phyloP scores from a whole-genome alignment of 2,329 filamentous ascomycete species.

The Coccinonectria pachysandricola region DNA sequence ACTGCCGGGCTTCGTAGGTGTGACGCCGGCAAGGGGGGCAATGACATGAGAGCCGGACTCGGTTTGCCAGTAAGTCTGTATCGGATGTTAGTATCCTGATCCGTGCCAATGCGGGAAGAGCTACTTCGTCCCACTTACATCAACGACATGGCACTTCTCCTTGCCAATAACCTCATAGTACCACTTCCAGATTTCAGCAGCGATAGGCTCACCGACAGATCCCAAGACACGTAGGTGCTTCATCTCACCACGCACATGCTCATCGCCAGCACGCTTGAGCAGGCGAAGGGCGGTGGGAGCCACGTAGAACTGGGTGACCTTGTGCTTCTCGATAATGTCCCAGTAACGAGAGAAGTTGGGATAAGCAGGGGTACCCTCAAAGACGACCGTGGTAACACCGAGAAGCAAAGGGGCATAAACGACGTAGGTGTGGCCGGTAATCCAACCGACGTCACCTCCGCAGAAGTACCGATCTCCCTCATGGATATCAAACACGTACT shows the following conservation, averaged over 20 bases:
- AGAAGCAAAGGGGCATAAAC: constrained; percentile 92
- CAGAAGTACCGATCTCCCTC: constrained; percentile 92
- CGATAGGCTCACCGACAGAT: constrained; percentile 94
- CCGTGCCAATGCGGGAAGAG: too few species aligned
- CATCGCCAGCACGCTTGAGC: constrained; percentile 88
- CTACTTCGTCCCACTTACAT: constrained; percentile 76
- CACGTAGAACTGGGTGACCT: constrained; percentile 96
- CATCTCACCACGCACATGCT: constrained; percentile 86
- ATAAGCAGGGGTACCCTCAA: constrained; percentile 95
- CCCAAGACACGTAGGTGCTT: constrained; percentile 81
- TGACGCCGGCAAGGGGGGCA: constrained; percentile 82
- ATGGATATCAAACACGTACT: constrained; percentile 98
- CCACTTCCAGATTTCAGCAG: constrained; percentile 99
- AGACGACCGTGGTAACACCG: constrained; percentile 89
- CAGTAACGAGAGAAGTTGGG: constrained; percentile 98
- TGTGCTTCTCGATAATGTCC: constrained; percentile 94
- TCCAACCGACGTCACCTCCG: constrained; percentile 97
- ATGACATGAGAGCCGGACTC: constrained; percentile 97
- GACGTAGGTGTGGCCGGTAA: constrained; percentile 96
- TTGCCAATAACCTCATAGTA: constrained; percentile 93
- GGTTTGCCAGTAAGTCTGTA: constrained; percentile 97
- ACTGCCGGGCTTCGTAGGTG: constrained; percentile 91
- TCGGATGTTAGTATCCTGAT: constrained; percentile 14
- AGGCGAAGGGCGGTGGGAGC: constrained; percentile 87
- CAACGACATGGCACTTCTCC: constrained; percentile 84